Evolutionary conservation across 768 basidiomycete genomes (phyloP).

Genomic region (Trametopsis cervina): DNA sequence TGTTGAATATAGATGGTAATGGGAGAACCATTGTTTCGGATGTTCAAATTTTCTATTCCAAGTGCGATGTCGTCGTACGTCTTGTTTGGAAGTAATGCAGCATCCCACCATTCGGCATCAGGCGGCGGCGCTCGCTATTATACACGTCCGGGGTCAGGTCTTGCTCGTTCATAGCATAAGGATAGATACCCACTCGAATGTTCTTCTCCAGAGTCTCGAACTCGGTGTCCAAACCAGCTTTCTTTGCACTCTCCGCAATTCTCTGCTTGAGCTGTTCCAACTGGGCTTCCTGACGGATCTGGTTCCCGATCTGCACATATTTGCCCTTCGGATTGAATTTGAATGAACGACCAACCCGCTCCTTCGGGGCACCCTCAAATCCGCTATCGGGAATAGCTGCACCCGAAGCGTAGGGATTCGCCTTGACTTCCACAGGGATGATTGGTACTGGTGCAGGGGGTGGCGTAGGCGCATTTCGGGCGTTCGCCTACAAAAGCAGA

Average conservation of each 20-base stretch:
- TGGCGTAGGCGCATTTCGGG: slow-evolving; percentile 65
- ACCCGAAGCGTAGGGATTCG: slow-evolving; percentile 75
- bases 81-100: slow-evolving; percentile 71
- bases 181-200: slow-evolving; percentile 54
- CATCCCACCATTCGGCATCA: slow-evolving; percentile 97
- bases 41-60: slow-evolving; percentile 53
- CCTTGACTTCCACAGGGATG: slow-evolving; percentile 31
- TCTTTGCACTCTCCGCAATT: slow-evolving; percentile 88
- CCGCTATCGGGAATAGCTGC: slow-evolving; percentile 43
- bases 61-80: slow-evolving; percentile 68
- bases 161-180: no score
- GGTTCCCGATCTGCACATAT: slow-evolving; percentile 69
- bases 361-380: slow-evolving; percentile 69
- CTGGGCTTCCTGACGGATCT: slow-evolving; percentile 66
- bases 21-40: slow-evolving; percentile 60
- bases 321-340: slow-evolving; percentile 92
- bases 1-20: slow-evolving; percentile 93
- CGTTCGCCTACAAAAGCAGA: slow-evolving; percentile 51
- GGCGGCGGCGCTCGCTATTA: slow-evolving; percentile 80
- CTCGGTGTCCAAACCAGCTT: slow-evolving; percentile 92
- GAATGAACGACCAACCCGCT: slow-evolving; percentile 62
- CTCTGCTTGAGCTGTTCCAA: slow-evolving; percentile 88
- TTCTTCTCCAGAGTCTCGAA: slow-evolving; percentile 86
- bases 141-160: no score
- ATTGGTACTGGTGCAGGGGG: slow-evolving; percentile 35